A percentile compares a stretch with the other conserved stretches of the same genome.
phyloP scores from a whole-genome alignment of 257 asterid genomes.

The Plantago ovata region DNA sequence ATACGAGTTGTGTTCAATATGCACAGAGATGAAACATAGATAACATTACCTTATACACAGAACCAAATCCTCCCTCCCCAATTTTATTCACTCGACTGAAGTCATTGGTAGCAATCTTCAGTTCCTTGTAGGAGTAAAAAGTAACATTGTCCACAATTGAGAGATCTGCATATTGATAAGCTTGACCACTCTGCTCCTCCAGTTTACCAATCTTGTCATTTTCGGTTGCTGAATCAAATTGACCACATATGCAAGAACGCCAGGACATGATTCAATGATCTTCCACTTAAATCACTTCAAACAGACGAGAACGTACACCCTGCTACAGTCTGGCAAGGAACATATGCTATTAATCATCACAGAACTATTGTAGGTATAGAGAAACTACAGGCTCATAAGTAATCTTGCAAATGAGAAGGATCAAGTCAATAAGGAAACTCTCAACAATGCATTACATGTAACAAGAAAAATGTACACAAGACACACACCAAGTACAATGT shows the following conservation, averaged over 20 bases:
- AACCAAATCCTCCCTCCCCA: slow-evolving; percentile 98
- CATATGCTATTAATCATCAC: too few species aligned
- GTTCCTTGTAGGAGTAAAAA: slow-evolving; percentile 68
- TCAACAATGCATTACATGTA: too few species aligned
- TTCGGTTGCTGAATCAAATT: slow-evolving; percentile 23
- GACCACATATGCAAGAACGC: slow-evolving; percentile 45
- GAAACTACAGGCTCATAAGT: too few species aligned
- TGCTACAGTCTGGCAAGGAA: neutral
- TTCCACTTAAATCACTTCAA: neutral
- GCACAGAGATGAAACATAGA: neutral
- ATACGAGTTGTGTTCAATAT: neutral
- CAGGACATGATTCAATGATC: slow-evolving; percentile 53
- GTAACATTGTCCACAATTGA: slow-evolving; percentile 46
- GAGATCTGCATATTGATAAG: slow-evolving; percentile 47
- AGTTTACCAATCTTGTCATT: slow-evolving; percentile 27
- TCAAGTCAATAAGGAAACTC: too few species aligned
- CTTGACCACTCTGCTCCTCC: neutral
- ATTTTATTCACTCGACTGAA: slow-evolving; percentile 67
- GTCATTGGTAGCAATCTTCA: slow-evolving; percentile 65
- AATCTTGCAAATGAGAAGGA: too few species aligned
- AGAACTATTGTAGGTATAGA: too few species aligned
- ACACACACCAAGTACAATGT: too few species aligned
- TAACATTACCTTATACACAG: slow-evolving; percentile 67
- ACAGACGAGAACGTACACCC: neutral
- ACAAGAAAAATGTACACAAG: too few species aligned